A percentile compares a stretch with the other conserved stretches of the same genome.
Conservation (phyloP, 2,329 filamentous ascomycete species). For the Hypoxylon sp. region DNA sequence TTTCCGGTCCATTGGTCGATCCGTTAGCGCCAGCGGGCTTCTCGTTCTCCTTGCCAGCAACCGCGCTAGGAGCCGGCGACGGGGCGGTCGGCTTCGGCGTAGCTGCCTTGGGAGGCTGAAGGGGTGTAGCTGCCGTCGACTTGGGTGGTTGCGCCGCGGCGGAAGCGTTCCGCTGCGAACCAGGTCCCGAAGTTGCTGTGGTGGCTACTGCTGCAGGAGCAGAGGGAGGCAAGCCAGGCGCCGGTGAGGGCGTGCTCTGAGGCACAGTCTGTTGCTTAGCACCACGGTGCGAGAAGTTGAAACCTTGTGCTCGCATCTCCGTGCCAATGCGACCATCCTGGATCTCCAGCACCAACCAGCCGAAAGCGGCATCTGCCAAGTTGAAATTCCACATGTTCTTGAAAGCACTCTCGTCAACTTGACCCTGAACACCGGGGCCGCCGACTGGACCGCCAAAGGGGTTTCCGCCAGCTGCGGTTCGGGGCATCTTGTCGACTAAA, state of each 20-base stretch:
- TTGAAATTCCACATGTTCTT: constrained; percentile 99
- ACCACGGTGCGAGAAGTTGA: constrained; percentile 97
- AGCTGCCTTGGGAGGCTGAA: constrained; percentile 59
- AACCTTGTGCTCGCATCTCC: constrained; percentile 98
- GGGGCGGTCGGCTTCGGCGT: constrained; percentile 61
- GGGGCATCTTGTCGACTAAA: constrained; percentile 98
- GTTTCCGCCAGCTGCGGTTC: constrained; percentile 93
- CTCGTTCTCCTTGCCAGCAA: constrained; percentile 66
- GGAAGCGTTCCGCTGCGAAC: constrained; percentile 54
- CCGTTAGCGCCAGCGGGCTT: constrained; percentile 68
- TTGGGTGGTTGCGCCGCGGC: constrained; percentile 58
- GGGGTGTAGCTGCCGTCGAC: constrained; percentile 60
- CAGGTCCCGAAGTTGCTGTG: constrained; percentile 50
- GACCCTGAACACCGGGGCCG: constrained; percentile 79
- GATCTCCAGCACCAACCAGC: constrained; percentile 93
- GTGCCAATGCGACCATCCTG: constrained; percentile 96
- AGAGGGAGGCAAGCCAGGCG: constrained; percentile 53
- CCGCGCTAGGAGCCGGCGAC: constrained; percentile 55
- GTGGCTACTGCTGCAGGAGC: constrained; percentile 38
- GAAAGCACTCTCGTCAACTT: constrained; percentile 98
- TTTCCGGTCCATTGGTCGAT: constrained; percentile 64
- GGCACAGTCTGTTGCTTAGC: constrained; percentile 76
- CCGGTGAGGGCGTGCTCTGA: constrained; percentile 55
- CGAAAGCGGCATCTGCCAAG: constrained; percentile 95
- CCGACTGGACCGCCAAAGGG: constrained; percentile 91